phyloP scores from a whole-genome alignment of 2,329 filamentous ascomycete genomes.

The Apiospora marii region DNA sequence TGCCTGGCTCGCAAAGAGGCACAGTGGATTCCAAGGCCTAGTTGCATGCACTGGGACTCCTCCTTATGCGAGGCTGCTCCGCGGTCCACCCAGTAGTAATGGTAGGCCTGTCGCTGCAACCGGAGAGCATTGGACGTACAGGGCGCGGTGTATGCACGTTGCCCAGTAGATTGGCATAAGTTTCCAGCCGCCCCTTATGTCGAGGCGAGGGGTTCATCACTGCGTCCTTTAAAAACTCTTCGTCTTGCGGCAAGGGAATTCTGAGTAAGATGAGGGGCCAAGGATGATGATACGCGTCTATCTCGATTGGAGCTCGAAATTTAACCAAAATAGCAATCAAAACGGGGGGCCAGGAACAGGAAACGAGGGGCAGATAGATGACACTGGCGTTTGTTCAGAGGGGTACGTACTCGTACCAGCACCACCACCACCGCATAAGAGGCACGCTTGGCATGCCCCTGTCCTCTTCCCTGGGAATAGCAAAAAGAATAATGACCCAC shows the following conservation, averaged over 20 bases:
- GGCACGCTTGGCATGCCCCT: conserved; percentile 5
- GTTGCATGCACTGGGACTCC: conserved; percentile 6
- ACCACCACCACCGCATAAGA: background rate
- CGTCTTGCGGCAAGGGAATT: conserved; percentile 1
- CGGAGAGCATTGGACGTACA: conserved; percentile 2
- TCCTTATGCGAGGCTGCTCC: conserved; percentile 17
- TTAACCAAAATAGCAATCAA: conserved; percentile 19
- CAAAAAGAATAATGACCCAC: background rate
- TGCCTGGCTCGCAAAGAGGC: conserved; percentile 4
- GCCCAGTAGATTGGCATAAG: conserved; percentile 5
- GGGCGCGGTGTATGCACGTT: background rate
- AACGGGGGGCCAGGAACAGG: conserved; percentile 16
- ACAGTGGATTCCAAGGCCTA: background rate
- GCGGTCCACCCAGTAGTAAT: background rate
- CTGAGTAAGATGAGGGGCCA: conserved; percentile 12
- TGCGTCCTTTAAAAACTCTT: background rate
- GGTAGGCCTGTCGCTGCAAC: background rate
- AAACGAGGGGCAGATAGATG: conserved; percentile 15
- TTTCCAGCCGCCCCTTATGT: conserved; percentile 15
- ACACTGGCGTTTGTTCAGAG: background rate
- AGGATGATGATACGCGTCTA: conserved; percentile 12
- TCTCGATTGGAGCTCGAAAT: conserved; percentile 18
- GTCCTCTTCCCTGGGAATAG: background rate
- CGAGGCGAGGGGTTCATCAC: conserved; percentile 13
- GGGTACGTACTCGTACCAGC: conserved; percentile 1